These are phyloP conservation scores for Phytophthora niederhauseri DNA, from an alignment of 352 stramenopile species.

Conservation along the genomic window DNA sequence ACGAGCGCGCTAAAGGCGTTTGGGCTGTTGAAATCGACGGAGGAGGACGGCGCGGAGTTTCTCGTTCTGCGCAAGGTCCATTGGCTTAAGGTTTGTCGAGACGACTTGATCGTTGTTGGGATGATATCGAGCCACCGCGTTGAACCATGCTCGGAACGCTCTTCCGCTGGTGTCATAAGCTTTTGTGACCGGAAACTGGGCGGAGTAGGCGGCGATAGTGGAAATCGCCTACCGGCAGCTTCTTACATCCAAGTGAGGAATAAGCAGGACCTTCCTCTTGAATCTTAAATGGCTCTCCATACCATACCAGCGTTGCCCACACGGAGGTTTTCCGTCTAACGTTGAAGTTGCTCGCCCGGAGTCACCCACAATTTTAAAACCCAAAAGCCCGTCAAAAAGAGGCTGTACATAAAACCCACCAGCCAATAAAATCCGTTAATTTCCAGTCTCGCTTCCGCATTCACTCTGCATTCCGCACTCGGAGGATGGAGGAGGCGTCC, in stretches of 20 bases:
- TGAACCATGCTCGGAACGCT: conserved; percentile 5
- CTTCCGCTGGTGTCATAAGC: conserved; percentile 1
- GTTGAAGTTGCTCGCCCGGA: too few relatives aligned
- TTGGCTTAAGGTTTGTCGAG: conserved; percentile 15
- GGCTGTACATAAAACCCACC: background rate
- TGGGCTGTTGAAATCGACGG: conserved; percentile 16
- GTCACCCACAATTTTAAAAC: too few relatives aligned
- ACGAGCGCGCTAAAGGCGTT: conserved; percentile 22
- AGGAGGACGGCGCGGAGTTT: conserved; percentile 15
- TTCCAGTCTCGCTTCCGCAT: background rate
- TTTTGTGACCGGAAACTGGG: conserved; percentile 12
- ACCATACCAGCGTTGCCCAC: too few relatives aligned
- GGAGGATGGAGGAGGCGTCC: background rate
- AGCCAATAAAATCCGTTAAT: background rate
- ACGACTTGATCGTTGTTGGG: conserved; percentile 19
- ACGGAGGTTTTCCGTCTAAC: too few relatives aligned
- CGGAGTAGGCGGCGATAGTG: background rate
- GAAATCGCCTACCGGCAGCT: background rate
- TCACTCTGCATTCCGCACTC: background rate
- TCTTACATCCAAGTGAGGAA: conserved; percentile 9
- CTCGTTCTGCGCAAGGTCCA: conserved; percentile 26
- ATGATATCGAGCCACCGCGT: conserved; percentile 7
- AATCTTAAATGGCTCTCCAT: too few relatives aligned
- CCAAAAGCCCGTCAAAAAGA: too few relatives aligned
- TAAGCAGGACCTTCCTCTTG: too few relatives aligned